Percentiles rank a stretch among this genome's conserved stretches.
These are phyloP conservation scores for Calonectria naviculata DNA, from an alignment of 2,329 filamentous ascomycete genomes.

Conservation along the genomic window DNA sequence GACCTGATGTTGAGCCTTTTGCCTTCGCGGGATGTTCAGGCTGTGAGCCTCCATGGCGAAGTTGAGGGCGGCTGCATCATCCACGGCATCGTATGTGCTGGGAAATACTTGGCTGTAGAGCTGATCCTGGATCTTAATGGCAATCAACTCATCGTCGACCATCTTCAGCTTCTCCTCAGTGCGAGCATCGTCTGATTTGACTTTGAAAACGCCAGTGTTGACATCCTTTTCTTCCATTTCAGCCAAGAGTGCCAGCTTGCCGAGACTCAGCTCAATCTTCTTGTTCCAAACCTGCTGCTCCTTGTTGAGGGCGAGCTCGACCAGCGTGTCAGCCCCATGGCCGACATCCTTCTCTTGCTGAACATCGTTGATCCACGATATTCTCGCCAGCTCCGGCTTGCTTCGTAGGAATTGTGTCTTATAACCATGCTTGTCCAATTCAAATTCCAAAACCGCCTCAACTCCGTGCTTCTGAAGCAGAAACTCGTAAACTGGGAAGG, in stretches of 20 bases:
- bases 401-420: constrained; percentile 84
- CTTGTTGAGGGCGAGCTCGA: constrained; percentile 74
- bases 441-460: constrained; percentile 76
- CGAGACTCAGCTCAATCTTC: constrained; percentile 90
- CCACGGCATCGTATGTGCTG: constrained; percentile 77
- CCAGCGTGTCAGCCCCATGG: constrained; percentile 77
- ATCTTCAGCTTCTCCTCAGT: constrained; percentile 59
- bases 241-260: constrained; percentile 83
- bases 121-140: constrained; percentile 83
- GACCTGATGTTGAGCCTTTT: constrained; percentile 75
- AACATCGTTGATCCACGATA: constrained; percentile 97
- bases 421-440: constrained; percentile 74
- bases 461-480: constrained; percentile 76
- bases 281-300: constrained; percentile 92
- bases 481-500: constrained; percentile 83
- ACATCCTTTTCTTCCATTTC: constrained; percentile 54
- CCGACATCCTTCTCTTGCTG: constrained; percentile 79
- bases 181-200: constrained; percentile 46
- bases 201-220: constrained; percentile 51
- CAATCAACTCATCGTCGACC: constrained; percentile 72
- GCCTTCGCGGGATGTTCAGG: constrained; percentile 64
- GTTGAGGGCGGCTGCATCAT: constrained; percentile 81
- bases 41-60: constrained; percentile 78
- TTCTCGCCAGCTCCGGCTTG: constrained; percentile 76
- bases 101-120: constrained; percentile 78